Evolutionary conservation across 169 alveolate species (phyloP).

Genomic region (Babesia caballi): DNA sequence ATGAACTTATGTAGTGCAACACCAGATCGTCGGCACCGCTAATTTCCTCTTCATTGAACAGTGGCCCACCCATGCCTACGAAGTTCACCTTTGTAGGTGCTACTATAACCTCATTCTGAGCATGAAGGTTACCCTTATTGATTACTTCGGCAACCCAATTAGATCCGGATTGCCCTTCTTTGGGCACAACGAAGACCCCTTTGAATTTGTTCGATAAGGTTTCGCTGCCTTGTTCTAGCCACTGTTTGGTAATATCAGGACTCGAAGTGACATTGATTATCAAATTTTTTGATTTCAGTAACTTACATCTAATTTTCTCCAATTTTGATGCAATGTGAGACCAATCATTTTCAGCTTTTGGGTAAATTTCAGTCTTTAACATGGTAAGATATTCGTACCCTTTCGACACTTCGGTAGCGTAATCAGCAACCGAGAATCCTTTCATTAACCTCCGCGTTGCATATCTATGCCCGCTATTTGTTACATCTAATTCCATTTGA

Average conservation of each 20-base stretch:
- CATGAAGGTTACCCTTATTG: neutral
- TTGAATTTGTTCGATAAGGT: constrained; percentile 3
- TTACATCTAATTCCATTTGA: constrained; percentile 55
- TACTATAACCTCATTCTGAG: constrained; percentile 34
- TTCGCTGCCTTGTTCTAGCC: constrained; percentile 36
- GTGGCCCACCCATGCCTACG: constrained; percentile 75
- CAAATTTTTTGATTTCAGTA: constrained; percentile 51
- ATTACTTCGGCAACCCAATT: constrained; percentile 46
- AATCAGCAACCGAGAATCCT: constrained; percentile 60
- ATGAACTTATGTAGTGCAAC: constrained; percentile 62
- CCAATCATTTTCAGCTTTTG: constrained; percentile 71
- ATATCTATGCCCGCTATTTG: constrained; percentile 54
- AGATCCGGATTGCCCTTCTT: neutral
- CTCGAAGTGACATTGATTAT: constrained; percentile 67
- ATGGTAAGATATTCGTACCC: constrained; percentile 66
- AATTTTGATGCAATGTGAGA: constrained; percentile 42
- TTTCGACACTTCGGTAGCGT: constrained; percentile 63
- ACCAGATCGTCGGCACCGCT: constrained; percentile 66
- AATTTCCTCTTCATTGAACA: constrained; percentile 66
- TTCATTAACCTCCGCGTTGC: constrained; percentile 57
- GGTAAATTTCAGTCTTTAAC: constrained; percentile 53
- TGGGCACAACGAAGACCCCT: neutral
- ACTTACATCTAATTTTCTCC: constrained; percentile 62
- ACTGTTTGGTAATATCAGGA: constrained; percentile 43
- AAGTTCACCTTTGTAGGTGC: constrained; percentile 73